Evolutionary conservation across 2,329 filamentous ascomycete genomes (phyloP), one percentile per base, ranked within the genome.

Genomic region (Fusarium xylarioides): DNA sequence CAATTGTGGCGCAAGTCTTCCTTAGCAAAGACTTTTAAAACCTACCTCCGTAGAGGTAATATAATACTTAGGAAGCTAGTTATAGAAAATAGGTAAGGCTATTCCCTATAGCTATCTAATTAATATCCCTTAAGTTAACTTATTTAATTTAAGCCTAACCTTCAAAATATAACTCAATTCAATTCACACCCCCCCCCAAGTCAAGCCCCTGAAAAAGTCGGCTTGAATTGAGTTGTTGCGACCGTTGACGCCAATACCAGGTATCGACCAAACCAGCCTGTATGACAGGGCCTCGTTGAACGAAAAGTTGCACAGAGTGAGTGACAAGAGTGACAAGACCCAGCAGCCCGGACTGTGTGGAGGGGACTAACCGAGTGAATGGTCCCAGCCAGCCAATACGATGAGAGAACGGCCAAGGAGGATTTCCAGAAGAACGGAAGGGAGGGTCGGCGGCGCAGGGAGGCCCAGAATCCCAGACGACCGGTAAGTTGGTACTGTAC

Each of bases 391-490:
- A 73, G 63, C 73, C 68, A 71, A 75, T 73, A 64, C 55, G 23
- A 66, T 42, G 35, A 34, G 42, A 61, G 66, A 50, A 43, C 47
- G 26, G 35, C 19, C 66, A 74, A 62, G 66, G 61, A 65, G 67
- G 62, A 61, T 65, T 78, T 76, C 76, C 74, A 78, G 76, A 76
- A 73, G 73, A 66, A 68, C 66, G 75, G 76, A 66, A 77, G 66
- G 75, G 76, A 74, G 74, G 71, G 70, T 57, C 44, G 58, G 53
- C 44, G 65, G 49, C n/a, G 60, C 38, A 53, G 30, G 47, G 60
- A 66, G 71, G 57, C 69, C 66, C 71, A 77, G 70, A 68, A 68
- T 74, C 68, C 66, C 71, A 66, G 61, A 61, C 47, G 58, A 58
- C 57, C 58, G 73, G 75, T 68, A 66, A 65, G 63, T 52, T 59